Evolutionary conservation across 202 grass and related monocot genomes (phyloP), one percentile per base, ranked within the genome.

Genomic region (Cymbopogon flexuosus): DNA sequence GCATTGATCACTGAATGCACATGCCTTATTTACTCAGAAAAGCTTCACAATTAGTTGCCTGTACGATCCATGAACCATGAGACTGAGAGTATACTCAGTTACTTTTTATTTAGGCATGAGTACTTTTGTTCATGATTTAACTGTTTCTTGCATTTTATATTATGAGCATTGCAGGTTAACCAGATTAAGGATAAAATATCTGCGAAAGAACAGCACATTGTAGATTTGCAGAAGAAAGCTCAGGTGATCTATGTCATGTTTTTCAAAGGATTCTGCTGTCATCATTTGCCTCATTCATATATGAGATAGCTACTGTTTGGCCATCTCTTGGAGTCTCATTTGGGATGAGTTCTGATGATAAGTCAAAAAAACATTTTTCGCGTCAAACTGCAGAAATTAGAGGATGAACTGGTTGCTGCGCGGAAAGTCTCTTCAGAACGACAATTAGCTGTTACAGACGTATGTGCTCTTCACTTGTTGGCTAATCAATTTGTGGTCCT

Each of bases 361-460:
- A 63, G 36, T 56, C 37, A 33, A 6, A 40, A 75, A 79, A 52
- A 70, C 10, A 68, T 45, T 80, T 68, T 39, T 19, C 11, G 43
- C 10, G 1, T 62, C 40, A 76, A 85, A 89, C 64, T 78, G 47
- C 84, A 94, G 92, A 91, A 94, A 75, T 77, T 94, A 81, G 92
- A 94, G 76, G 92, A 94, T 86, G 87, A 88, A 56, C 62, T 94
- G 56, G 82, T 58, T 60, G 60, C 71, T 72, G 82, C 89, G 8
- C 58, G 69, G 62, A 94, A 91, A 87, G 70, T 94, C 65, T 87
- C 89, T 61, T 89, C 84, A 72, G 89, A 91, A 62, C 82, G 87
- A 75, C 87, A 88, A 47, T 75, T 88, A 58, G 81, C 64, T 72
- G 84, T 94, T 30, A 81, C 82, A 14, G 89, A 89, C 41, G 92